Conservation (phyloP, 768 basidiomycete species). For the Stropharia rugosoannulata region DNA sequence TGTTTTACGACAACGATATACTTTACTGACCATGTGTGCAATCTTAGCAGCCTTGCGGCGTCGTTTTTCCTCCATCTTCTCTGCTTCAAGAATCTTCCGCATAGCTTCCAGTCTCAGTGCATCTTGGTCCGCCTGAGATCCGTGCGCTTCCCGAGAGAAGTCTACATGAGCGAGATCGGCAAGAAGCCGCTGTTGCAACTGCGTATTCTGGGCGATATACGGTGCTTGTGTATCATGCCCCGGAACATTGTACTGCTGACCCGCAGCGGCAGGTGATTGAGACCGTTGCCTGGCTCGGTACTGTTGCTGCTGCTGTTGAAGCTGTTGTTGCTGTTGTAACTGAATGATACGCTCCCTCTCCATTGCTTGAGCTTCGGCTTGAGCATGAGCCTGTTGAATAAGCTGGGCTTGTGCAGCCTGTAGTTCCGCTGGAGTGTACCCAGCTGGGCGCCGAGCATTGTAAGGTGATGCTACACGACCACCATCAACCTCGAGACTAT, state of each 20-base stretch:
- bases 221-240: constrained; percentile 43
- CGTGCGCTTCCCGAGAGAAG: constrained; percentile 63
- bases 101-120: constrained; percentile 74
- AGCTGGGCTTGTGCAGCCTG: constrained; percentile 38
- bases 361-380: constrained; percentile 1
- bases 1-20: not conserved
- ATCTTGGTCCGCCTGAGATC: constrained; percentile 64
- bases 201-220: constrained; percentile 57
- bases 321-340: constrained; percentile 7
- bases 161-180: constrained; percentile 72
- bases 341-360: constrained; percentile 13
- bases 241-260: constrained; percentile 31
- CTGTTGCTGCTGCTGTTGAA: constrained; percentile 28
- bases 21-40: constrained; percentile 70
- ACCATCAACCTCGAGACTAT: constrained; percentile 38
- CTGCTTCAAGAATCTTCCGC: constrained; percentile 89
- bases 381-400: constrained; percentile 27
- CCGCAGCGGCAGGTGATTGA: constrained; percentile 37
- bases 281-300: constrained; percentile 48
- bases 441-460: constrained; percentile 30
- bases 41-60: constrained; percentile 83
- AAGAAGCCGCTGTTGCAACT: constrained; percentile 74
- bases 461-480: constrained; percentile 17
- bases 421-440: constrained; percentile 47
- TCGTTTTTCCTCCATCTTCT: constrained; percentile 83